Conservation (phyloP, 2,329 filamentous ascomycete species). For the Chaetomiaceae sp. region DNA sequence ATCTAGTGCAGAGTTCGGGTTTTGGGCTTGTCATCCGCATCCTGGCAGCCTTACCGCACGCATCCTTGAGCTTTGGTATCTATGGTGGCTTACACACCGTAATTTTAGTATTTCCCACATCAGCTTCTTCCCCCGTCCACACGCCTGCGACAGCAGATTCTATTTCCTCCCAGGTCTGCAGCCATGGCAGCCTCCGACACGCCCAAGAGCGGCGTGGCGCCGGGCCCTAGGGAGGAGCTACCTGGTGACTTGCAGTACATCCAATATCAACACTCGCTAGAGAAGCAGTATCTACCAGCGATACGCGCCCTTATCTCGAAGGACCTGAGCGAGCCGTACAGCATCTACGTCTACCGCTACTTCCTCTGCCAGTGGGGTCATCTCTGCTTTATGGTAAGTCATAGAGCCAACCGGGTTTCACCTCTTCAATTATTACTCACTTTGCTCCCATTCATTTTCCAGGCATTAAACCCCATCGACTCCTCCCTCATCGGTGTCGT, state of each 20-base stretch:
- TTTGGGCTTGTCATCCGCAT: neutral
- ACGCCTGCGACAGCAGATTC: neutral
- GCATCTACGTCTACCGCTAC: slow-evolving; percentile 98
- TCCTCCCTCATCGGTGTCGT: slow-evolving; percentile 78
- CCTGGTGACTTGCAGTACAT: slow-evolving; percentile 53
- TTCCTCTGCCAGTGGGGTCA: slow-evolving; percentile 98
- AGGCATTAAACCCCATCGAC: slow-evolving; percentile 59
- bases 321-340: slow-evolving; percentile 95
- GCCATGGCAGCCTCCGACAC: neutral
- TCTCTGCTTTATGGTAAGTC: slow-evolving; percentile 81
- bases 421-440: slow-evolving; percentile 5
- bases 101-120: too few species aligned
- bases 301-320: slow-evolving; percentile 93
- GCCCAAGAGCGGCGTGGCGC: slow-evolving; percentile 31
- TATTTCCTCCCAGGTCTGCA: neutral
- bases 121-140: neutral
- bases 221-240: slow-evolving; percentile 33
- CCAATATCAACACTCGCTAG: slow-evolving; percentile 58
- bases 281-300: slow-evolving; percentile 67
- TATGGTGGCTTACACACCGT: too few species aligned
- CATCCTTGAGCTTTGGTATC: too few species aligned
- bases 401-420: too few species aligned
- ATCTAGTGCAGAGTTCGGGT: too few species aligned
- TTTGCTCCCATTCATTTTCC: neutral
- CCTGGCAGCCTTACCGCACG: too few species aligned